A percentile compares a stretch with the other conserved stretches of the same genome.
Evolutionary conservation across 805 yeast species (phyloP).

Genomic region (Candida taoyuanica): DNA sequence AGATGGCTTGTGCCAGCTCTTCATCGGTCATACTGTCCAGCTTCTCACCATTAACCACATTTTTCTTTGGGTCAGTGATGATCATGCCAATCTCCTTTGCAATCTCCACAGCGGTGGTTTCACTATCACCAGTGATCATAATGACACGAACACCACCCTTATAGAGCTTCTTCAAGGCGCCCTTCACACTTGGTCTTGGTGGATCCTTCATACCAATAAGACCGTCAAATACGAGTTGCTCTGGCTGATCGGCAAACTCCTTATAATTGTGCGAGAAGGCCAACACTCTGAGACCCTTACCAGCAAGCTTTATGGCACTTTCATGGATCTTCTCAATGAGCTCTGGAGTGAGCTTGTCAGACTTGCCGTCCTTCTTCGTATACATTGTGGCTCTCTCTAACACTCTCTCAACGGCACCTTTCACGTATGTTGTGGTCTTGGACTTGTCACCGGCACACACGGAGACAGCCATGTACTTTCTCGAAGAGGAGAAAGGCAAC

Average conservation of each 20-base stretch:
- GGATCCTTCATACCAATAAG: constrained; percentile 96
- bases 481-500: constrained; percentile 75
- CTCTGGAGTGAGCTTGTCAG: constrained; percentile 52
- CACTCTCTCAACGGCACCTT: constrained; percentile 87
- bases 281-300: constrained; percentile 80
- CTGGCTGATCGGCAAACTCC: constrained; percentile 41
- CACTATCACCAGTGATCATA: constrained; percentile 96
- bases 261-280: constrained; percentile 62
- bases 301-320: constrained; percentile 63
- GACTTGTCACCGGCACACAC: constrained; percentile 54
- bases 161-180: constrained; percentile 69
- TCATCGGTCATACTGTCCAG: constrained; percentile 71
- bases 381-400: constrained; percentile 57
- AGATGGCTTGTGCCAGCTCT: constrained; percentile 69
- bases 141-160: constrained; percentile 96
- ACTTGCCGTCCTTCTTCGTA: constrained; percentile 53
- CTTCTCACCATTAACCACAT: constrained; percentile 82
- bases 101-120: constrained; percentile 78
- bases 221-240: constrained; percentile 73
- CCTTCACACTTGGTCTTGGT: constrained; percentile 82
- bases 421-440: constrained; percentile 60
- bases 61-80: constrained; percentile 50
- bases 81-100: constrained; percentile 92
- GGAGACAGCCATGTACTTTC: constrained; percentile 89
- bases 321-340: constrained; percentile 42